Evolutionary conservation across 495 filamentous ascomycete species (phyloP).

Genomic region (Tuber borchii): DNA sequence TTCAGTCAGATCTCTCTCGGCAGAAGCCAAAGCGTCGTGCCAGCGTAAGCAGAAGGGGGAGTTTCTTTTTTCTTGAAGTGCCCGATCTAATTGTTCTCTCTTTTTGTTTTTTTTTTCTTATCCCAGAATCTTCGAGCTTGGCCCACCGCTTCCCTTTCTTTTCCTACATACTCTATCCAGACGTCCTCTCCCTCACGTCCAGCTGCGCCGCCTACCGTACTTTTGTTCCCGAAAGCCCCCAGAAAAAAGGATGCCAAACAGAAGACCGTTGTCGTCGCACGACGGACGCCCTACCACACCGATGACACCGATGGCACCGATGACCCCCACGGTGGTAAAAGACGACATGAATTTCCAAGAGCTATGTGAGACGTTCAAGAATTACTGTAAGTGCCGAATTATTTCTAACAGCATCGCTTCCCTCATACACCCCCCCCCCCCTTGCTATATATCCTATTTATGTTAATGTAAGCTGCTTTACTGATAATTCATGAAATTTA

Average conservation of each 20-base stretch:
- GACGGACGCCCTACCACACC: slow-evolving; percentile 23
- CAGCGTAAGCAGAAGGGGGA: background rate
- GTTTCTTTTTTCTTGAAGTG: background rate
- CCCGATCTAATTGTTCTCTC: background rate
- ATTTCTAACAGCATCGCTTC: background rate
- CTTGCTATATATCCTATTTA: background rate
- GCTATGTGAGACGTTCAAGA: slow-evolving; percentile 35
- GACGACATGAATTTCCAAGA: slow-evolving; percentile 39
- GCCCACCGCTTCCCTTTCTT: background rate
- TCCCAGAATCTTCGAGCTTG: background rate
- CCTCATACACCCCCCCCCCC: background rate
- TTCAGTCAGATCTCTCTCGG: background rate
- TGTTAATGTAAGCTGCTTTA: background rate
- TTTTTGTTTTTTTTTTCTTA: background rate
- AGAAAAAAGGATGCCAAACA: slow-evolving; percentile 26
- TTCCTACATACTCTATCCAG: background rate
- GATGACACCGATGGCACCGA: slow-evolving; percentile 17
- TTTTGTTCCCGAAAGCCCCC: background rate
- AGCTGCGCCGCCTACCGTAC: background rate
- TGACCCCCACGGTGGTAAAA: slow-evolving; percentile 34
- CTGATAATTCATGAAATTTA: background rate
- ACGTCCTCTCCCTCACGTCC: background rate
- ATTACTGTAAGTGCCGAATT: slow-evolving; percentile 30
- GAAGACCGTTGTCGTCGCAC: slow-evolving; percentile 27
- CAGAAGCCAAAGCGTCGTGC: background rate